These are phyloP conservation scores for Volvariella surrecta DNA, from an alignment of 1,284 basidiomycete species.

Conservation along the genomic window DNA sequence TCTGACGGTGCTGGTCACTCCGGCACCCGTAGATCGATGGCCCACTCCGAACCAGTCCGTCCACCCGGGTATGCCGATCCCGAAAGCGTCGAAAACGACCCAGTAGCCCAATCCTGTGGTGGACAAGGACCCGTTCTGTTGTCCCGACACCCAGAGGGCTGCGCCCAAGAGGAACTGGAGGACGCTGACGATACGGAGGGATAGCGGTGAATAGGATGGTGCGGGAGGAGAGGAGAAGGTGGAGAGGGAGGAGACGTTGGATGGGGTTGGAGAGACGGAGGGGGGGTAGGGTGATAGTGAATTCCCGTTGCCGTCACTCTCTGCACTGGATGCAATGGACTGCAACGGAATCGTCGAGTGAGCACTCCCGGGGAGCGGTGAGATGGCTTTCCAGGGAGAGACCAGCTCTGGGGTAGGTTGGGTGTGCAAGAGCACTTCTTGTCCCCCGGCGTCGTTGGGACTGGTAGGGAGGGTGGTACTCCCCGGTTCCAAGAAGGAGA, in stretches of 20 bases:
- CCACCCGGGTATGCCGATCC: conserved; percentile 53
- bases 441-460: neutral
- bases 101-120: conserved; percentile 92
- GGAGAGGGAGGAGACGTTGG: neutral
- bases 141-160: conserved; percentile 86
- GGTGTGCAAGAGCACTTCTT: conserved; percentile 28
- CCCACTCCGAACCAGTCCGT: conserved; percentile 24
- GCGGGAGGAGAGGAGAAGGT: conserved; percentile 24
- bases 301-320: too few relatives aligned
- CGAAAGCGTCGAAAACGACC: conserved; percentile 91
- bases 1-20: conserved; percentile 12
- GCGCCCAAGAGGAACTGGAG: conserved; percentile 56
- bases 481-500: conserved; percentile 74
- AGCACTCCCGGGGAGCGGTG: conserved; percentile 11
- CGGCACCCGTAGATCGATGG: conserved; percentile 7
- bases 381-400: conserved; percentile 43
- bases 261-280: neutral
- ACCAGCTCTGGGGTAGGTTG: conserved; percentile 41
- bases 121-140: conserved; percentile 80
- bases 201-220: conserved; percentile 11
- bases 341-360: neutral
- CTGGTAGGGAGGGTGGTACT: conserved; percentile 9
- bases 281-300: neutral
- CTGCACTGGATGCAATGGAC: too few relatives aligned
- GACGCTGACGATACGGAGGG: conserved; percentile 22